phyloP scores from a whole-genome alignment of 2,329 filamentous ascomycete species.

The Stachybotrys elegans region DNA sequence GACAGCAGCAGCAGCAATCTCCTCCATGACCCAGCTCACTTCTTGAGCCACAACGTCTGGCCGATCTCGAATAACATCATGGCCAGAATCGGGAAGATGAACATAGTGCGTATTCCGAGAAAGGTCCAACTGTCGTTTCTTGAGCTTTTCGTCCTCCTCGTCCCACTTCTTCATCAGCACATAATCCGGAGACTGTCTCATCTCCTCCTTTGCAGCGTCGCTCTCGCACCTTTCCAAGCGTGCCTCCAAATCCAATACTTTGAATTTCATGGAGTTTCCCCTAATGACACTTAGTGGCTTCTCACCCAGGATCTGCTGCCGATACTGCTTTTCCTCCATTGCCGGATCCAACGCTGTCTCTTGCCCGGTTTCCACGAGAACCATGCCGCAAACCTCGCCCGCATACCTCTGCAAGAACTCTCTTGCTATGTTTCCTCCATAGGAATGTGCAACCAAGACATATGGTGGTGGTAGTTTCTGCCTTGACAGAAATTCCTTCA shows the following conservation, averaged over 20 bases:
- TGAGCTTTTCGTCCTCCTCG: slow-evolving; percentile 14
- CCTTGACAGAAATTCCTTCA: slow-evolving; percentile 2
- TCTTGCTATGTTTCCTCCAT: slow-evolving; percentile 13
- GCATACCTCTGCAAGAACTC: slow-evolving; percentile 10
- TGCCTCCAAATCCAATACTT: slow-evolving; percentile 8
- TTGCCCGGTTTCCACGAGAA: slow-evolving; percentile 16
- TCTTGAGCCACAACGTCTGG: slow-evolving; percentile 12
- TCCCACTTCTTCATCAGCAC: slow-evolving; percentile 10
- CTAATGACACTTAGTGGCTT: slow-evolving; percentile 14
- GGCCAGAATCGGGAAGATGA: slow-evolving; percentile 14
- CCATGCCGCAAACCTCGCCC: slow-evolving; percentile 11
- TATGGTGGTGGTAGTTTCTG: not conserved
- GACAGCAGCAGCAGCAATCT: too few relatives aligned
- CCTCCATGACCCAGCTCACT: slow-evolving; percentile 12
- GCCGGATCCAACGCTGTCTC: slow-evolving; percentile 10
- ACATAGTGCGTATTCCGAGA: slow-evolving; percentile 12
- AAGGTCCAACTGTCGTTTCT: slow-evolving; percentile 12
- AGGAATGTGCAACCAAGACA: slow-evolving; percentile 14
- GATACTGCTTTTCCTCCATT: slow-evolving; percentile 12
- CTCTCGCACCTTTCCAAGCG: not conserved
- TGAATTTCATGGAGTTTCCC: slow-evolving; percentile 12
- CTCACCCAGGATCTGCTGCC: slow-evolving; percentile 5
- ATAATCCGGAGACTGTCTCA: slow-evolving; percentile 6
- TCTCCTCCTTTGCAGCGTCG: not conserved
- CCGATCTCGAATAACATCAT: slow-evolving; percentile 9